phyloP scores from a whole-genome alignment of 73 alveolate genomes.

The Breviolum minutum region DNA sequence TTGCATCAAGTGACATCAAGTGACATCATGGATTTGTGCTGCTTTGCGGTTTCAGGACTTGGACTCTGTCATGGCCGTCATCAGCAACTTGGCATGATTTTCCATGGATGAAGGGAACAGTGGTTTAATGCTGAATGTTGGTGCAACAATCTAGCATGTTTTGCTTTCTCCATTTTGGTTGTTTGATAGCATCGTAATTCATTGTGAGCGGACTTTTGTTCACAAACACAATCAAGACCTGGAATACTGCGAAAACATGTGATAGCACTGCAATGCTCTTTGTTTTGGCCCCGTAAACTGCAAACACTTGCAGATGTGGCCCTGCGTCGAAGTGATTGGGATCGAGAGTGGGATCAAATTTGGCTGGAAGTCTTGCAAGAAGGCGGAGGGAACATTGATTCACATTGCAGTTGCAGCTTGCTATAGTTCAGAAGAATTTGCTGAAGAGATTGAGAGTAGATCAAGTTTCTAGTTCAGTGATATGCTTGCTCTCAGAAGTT shows the following conservation, averaged over 20 bases:
- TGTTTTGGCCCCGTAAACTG: neutral
- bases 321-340: conserved; percentile 37
- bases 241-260: too few species aligned
- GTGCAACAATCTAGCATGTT: too few species aligned
- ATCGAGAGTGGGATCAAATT: conserved; percentile 58
- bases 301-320: conserved; percentile 14
- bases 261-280: neutral
- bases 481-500: too few species aligned
- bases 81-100: neutral
- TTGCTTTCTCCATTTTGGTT: too few species aligned
- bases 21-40: neutral
- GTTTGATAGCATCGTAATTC: too few species aligned
- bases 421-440: neutral
- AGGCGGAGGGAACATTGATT: neutral
- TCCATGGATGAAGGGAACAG: neutral
- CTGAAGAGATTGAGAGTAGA: neutral
- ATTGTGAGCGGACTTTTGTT: too few species aligned
- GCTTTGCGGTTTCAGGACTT: conserved; percentile 3
- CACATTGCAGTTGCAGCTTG: neutral
- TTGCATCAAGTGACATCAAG: neutral
- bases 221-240: too few species aligned
- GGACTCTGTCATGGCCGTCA: conserved; percentile 86
- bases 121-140: too few species aligned
- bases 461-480: too few species aligned
- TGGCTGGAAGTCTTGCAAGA: conserved; percentile 52